Conservation (phyloP, 768 basidiomycete genomes). For the Suillus paluster region DNA sequence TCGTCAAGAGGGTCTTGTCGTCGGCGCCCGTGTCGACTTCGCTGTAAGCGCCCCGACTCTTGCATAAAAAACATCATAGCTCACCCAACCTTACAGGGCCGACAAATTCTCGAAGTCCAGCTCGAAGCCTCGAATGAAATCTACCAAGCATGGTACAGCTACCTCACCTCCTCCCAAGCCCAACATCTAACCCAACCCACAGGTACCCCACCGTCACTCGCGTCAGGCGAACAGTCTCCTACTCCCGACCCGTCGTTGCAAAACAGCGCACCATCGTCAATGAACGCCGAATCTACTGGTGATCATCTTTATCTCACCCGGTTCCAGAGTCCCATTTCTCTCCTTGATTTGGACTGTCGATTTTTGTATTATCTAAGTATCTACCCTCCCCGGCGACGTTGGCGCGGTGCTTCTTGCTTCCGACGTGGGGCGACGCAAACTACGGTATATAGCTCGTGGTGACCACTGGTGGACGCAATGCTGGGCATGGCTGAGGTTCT, state of each 20-base stretch:
- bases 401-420: constrained; percentile 48
- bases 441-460: constrained; percentile 21
- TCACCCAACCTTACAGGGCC: constrained; percentile 54
- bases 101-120: constrained; percentile 82
- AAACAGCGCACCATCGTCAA: constrained; percentile 58
- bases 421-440: constrained; percentile 46
- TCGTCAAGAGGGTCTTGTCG: constrained; percentile 77
- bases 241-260: constrained; percentile 50
- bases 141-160: constrained; percentile 66
- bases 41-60: constrained; percentile 48
- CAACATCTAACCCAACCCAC: constrained; percentile 12
- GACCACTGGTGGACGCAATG: constrained; percentile 22
- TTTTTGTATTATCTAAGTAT: constrained; percentile 17
- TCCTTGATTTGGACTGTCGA: constrained; percentile 23
- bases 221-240: constrained; percentile 73
- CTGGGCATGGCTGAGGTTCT: constrained; percentile 18
- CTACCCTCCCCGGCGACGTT: constrained; percentile 35
- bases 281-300: constrained; percentile 82
- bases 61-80: neutral
- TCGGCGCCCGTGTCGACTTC: constrained; percentile 75
- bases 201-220: constrained; percentile 84
- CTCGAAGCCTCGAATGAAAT: constrained; percentile 64
- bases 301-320: constrained; percentile 26
- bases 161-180: neutral
- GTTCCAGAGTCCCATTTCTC: neutral